phyloP scores from a whole-genome alignment of 768 basidiomycete genomes.

The Mycena venus region DNA sequence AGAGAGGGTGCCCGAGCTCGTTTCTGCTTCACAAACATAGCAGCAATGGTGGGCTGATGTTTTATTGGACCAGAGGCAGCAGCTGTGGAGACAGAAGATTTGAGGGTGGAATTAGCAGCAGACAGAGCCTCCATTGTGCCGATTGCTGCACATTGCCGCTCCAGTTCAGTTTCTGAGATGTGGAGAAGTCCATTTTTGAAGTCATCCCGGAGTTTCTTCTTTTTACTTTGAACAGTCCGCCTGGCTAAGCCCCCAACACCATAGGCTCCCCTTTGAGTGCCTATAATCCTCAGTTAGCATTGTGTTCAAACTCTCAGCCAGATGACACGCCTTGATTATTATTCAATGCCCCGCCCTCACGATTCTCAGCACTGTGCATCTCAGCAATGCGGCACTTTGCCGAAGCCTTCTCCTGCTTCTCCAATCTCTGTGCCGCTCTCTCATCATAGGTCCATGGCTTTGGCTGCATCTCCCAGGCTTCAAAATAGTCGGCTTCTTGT shows the following conservation, averaged over 20 bases:
- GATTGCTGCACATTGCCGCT: not conserved
- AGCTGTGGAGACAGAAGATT: too few relatives aligned
- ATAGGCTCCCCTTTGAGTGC: not conserved
- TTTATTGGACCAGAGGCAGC: not conserved
- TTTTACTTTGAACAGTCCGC: not conserved
- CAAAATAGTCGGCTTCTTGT: not conserved
- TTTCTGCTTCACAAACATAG: not conserved
- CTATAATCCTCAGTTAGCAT: not conserved
- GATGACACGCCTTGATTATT: not conserved
- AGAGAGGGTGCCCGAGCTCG: not conserved
- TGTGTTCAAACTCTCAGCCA: not conserved
- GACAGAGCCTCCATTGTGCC: not conserved
- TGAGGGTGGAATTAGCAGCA: too few relatives aligned
- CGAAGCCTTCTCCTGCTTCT: not conserved
- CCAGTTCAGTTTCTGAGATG: not conserved
- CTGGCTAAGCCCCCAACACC: not conserved
- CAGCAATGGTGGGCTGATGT: not conserved
- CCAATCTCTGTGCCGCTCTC: not conserved
- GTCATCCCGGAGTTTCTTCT: not conserved
- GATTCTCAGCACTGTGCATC: not conserved
- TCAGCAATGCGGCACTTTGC: not conserved
- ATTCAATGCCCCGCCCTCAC: not conserved
- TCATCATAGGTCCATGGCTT: conserved; percentile 7
- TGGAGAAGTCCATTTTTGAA: not conserved
- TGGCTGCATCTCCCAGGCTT: not conserved